Base-by-base conservation (phyloP, 148 eudicot species). In the Salicornia ramosissima region DNA sequence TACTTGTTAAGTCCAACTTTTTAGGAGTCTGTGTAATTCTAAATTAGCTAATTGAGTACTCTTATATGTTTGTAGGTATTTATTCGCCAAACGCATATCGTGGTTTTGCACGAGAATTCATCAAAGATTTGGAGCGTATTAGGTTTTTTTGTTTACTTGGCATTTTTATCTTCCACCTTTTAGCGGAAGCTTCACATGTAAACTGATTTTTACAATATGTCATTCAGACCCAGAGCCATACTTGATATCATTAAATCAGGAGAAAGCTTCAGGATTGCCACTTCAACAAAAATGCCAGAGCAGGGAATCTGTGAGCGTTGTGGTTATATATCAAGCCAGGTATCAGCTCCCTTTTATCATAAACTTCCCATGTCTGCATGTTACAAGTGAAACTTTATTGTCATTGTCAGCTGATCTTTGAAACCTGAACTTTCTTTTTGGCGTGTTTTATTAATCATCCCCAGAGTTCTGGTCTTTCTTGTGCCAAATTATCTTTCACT, bases 21-120 rank as follows among this genome's bases (percentile, higher is more conserved):
- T 22, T 62, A 18, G 12, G n/a, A 34, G 39, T 36, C 24, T 24
- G 5, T 56, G 26, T 40, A 46, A 58, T 26, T 70, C 19, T 49
- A 49, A 49, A 49, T 4, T 19, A 3, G 40, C 40, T 36, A n/a
- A n/a, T 39, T 55, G 8, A 43, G 47, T 40, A 42, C 64, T 29
- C 12, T 33, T 58, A 26, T 65, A 43, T 30, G 29, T 70, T 52
- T 78, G 67, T 85, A 94, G 99, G 99, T 65, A 94, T 90, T 49
- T 94, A 94, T 82, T 94, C 99, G 19, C 99, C 97, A 57, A 94
- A 94, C 86, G 99, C 99, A 65, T 94, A 94, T 74, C 99, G 99
- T 63, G 99, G 99, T 59, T 94, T 94, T 88, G 97, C 99, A 43
- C 87, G 99, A 6, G 99, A 90, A 75, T 94, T 94, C 83, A 91